Evolutionary conservation across 1,284 basidiomycete genomes (phyloP), one percentile per base, ranked within the genome.

Genomic region (Sporisorium scitamineum): DNA sequence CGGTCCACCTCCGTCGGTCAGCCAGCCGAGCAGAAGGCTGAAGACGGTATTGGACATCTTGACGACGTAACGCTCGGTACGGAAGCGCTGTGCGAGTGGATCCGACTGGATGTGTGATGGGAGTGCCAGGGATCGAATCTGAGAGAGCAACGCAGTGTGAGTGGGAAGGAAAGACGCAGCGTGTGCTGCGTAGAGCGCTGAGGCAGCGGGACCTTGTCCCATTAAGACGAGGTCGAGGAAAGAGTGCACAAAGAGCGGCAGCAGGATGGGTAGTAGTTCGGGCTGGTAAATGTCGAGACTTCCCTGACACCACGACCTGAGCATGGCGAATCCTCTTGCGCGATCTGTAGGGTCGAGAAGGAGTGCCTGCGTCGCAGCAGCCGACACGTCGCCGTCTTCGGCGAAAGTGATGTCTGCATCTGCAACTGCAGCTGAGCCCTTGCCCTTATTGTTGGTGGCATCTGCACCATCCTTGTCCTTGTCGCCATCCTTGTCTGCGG

Each of bases 201-300:
- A 88, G 16, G 81, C 83, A 22, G 94, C 93, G 78, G 94, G 92
- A 78, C 93, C 92, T 86, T 93, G 94, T 5, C 94, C 94, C 70
- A 92, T 91, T 80, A 95, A 91, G 59, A 98, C 91, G 53, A 99
- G 89, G 85, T 98, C 95, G 37, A 99, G 89, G 86, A 96, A 98
- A 82, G 97, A 97, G 86, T 99, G 95, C 45, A 93, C 94, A 85
- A 98, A 99, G 70, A 99, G 92, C 5, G 97, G 97, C 82, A 95
- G 95, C 18, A 97, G 87, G 37, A 99, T 91, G 39, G 94, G 94
- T 70, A 93, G 88, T 76, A 99, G 92, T 86, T 99, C 95, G 65
- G 94, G 94, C 60, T 87, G 84, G 85, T 95, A 94, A 90, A 94
- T 93, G 83, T 94, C 92, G 69, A 94, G 85, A 34, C 92, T 94